These are phyloP conservation scores for Zhuliangozyma blackwelliae DNA, from an alignment of 1,139 yeast genomes.

Conservation along the genomic window DNA sequence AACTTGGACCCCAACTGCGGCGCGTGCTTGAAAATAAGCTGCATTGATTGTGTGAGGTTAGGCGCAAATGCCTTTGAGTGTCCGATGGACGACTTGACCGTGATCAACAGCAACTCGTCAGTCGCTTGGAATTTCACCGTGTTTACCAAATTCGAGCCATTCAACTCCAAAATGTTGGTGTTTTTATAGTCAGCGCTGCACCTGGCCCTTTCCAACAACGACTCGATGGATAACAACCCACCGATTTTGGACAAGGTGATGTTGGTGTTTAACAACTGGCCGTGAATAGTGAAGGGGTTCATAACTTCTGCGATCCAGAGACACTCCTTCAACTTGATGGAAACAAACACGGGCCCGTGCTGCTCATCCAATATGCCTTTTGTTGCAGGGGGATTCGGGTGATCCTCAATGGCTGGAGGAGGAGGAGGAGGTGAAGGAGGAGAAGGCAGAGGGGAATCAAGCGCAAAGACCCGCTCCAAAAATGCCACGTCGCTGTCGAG, in stretches of 20 bases:
- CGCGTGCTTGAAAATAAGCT: constrained; percentile 13
- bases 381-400: too few relatives aligned
- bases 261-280: constrained; percentile 4
- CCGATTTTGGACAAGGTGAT: constrained; percentile 1
- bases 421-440: too few relatives aligned
- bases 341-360: constrained; percentile 5
- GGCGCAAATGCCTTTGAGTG: constrained; percentile 32
- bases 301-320: constrained; percentile 19
- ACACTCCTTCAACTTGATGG: constrained; percentile 17
- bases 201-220: constrained; percentile 3
- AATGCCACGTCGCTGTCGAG: constrained; percentile 19
- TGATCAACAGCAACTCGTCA: constrained; percentile 15
- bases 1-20: constrained; percentile 14
- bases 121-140: constrained; percentile 14
- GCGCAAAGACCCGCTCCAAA: constrained; percentile 6
- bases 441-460: too few relatives aligned
- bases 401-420: too few relatives aligned
- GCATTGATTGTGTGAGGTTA: constrained; percentile 20
- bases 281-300: constrained; percentile 11
- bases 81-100: constrained; percentile 24
- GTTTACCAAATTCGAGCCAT: constrained; percentile 27
- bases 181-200: constrained; percentile 5
- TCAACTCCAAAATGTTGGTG: constrained; percentile 20
- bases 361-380: too few relatives aligned
- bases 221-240: constrained; percentile 1